phyloP scores from a whole-genome alignment of 805 yeast genomes.

The Vanderwaltozyma yarrowii region DNA sequence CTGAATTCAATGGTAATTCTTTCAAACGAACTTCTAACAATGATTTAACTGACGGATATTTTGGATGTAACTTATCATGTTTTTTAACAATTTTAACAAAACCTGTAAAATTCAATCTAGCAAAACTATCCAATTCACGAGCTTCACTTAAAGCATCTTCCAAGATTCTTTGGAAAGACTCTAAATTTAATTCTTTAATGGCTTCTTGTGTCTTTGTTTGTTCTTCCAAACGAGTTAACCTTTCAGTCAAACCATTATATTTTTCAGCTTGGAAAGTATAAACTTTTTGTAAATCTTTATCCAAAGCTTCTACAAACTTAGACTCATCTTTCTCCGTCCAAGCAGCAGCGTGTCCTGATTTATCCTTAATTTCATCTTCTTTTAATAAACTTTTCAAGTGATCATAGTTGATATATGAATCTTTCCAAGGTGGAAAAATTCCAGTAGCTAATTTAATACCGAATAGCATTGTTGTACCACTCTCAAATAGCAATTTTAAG shows the following conservation, averaged over 20 bases:
- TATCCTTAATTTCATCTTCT: conserved; percentile 43
- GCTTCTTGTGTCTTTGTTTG: conserved; percentile 36
- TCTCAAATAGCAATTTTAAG: no score
- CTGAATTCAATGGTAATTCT: conserved; percentile 84
- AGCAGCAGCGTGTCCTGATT: conserved; percentile 16
- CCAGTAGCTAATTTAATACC: conserved; percentile 77
- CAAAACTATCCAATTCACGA: conserved; percentile 80
- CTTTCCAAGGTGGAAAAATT: conserved; percentile 81
- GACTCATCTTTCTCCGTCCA: conserved; percentile 72
- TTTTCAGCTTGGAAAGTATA: conserved; percentile 59
- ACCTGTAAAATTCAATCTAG: conserved; percentile 89
- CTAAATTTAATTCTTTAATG: conserved; percentile 42
- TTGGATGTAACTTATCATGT: conserved; percentile 84
- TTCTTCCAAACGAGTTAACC: conserved; percentile 54
- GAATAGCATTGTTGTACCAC: conserved; percentile 71
- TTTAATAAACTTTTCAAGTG: conserved; percentile 55
- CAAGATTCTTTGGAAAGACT: conserved; percentile 51
- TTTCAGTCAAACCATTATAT: conserved; percentile 57
- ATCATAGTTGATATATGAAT: conserved; percentile 57
- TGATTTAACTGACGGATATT: conserved; percentile 77
- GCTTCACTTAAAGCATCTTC: conserved; percentile 69
- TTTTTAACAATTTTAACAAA: conserved; percentile 90
- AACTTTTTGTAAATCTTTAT: conserved; percentile 65
- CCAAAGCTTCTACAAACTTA: conserved; percentile 54
- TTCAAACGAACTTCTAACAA: conserved; percentile 78